These are phyloP conservation scores for Cokeromyces recurvatus DNA, from an alignment of 371 early-diverging fungal species.

Conservation along the genomic window DNA sequence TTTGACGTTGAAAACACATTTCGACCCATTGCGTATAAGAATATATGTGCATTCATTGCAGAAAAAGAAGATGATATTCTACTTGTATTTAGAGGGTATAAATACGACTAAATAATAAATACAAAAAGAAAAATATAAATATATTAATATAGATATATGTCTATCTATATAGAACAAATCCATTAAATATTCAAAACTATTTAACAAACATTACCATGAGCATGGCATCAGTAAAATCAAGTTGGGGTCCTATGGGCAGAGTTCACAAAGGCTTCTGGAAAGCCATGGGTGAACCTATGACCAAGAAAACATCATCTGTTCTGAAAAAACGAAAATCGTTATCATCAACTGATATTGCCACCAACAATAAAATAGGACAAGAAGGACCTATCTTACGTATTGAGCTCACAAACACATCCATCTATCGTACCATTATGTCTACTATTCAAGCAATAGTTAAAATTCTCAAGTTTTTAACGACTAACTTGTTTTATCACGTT, in stretches of 20 bases:
- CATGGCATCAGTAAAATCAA: slow-evolving; percentile 42
- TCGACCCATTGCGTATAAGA: slow-evolving; percentile 55
- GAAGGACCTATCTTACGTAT: slow-evolving; percentile 21
- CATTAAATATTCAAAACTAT: slow-evolving; percentile 58
- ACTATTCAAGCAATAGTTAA: slow-evolving; percentile 28
- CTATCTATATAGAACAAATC: slow-evolving; percentile 41
- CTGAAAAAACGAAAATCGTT: too few species aligned
- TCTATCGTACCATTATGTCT: slow-evolving; percentile 34
- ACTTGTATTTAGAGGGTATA: slow-evolving; percentile 53
- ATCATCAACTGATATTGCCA: too few species aligned
- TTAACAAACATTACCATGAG: slow-evolving; percentile 50
- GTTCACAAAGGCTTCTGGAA: slow-evolving; percentile 60
- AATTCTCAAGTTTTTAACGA: slow-evolving; percentile 23
- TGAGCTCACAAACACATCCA: slow-evolving; percentile 32
- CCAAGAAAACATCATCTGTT: slow-evolving; percentile 1
- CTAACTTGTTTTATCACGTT: slow-evolving; percentile 34
- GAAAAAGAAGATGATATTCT: slow-evolving; percentile 59
- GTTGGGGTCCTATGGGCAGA: slow-evolving; percentile 49
- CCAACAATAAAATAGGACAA: too few species aligned
- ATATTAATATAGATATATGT: too few species aligned
- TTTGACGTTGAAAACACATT: slow-evolving; percentile 53
- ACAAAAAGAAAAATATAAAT: not conserved
- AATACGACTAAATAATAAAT: not conserved
- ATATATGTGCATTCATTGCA: slow-evolving; percentile 55
- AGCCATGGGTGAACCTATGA: slow-evolving; percentile 47